Percentiles rank a stretch among this genome's conserved stretches.
Conservation (phyloP, 306 rosid genomes). For the Pyrus pyrifolia region DNA sequence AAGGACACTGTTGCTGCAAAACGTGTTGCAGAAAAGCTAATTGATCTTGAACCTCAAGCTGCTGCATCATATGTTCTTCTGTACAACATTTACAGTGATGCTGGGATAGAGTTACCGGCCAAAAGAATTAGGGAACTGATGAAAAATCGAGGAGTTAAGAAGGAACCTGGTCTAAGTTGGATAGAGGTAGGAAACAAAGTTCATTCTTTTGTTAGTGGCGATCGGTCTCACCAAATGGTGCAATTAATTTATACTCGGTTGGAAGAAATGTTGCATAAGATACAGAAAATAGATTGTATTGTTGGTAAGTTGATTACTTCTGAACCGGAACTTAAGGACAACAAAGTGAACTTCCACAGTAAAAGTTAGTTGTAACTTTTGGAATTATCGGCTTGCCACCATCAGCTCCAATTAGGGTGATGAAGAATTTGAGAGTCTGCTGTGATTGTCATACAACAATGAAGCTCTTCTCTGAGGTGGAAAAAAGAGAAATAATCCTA, state of each 20-base stretch:
- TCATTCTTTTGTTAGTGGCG: conserved; percentile 46
- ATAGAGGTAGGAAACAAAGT: conserved; percentile 44
- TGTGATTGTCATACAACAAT: conserved; percentile 48
- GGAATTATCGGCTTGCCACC: conserved; percentile 41
- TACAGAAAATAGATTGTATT: conserved; percentile 11
- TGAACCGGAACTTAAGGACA: conserved; percentile 1
- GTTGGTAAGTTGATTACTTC: conserved; percentile 13
- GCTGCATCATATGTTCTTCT: conserved; percentile 58
- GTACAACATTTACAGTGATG: conserved; percentile 45
- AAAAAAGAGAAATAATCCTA: conserved; percentile 48
- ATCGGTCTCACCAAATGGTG: conserved; percentile 40
- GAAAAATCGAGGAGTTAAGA: conserved; percentile 42
- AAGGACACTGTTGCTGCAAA: conserved; percentile 29
- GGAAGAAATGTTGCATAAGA: conserved; percentile 31
- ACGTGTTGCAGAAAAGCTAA: conserved; percentile 39
- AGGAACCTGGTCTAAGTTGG: conserved; percentile 72
- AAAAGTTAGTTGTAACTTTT: conserved; percentile 55
- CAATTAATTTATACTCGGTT: conserved; percentile 31
- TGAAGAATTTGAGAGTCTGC: conserved; percentile 66
- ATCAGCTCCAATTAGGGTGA: conserved; percentile 57
- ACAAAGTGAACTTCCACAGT: conserved; percentile 35
- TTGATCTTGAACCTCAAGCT: conserved; percentile 49
- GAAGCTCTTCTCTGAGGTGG: conserved; percentile 44
- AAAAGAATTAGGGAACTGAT: conserved; percentile 41
- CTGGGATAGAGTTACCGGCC: conserved; percentile 36